phyloP scores from a whole-genome alignment of 1,284 basidiomycete species.

The Irpex rosettiformis region DNA sequence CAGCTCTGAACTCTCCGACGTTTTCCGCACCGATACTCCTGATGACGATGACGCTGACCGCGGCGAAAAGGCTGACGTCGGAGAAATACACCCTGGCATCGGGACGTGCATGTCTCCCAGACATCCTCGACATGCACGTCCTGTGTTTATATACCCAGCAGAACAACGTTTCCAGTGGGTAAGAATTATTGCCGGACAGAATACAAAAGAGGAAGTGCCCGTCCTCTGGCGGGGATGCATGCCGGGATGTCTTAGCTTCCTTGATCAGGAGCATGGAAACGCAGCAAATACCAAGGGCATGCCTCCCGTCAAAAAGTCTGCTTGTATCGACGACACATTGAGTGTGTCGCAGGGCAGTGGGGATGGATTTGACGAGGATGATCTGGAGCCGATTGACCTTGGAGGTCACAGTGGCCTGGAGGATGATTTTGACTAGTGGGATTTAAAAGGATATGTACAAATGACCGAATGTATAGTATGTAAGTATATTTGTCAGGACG shows the following conservation, averaged over 20 bases:
- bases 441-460: too few species aligned
- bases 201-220: constrained; percentile 54
- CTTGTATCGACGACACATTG: not conserved
- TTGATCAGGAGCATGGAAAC: constrained; percentile 24
- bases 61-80: too few species aligned
- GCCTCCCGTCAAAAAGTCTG: not conserved
- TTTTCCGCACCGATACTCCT: not conserved
- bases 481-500: not conserved
- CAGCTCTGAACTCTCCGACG: not conserved
- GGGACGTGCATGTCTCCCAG: constrained; percentile 51
- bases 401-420: not conserved
- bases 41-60: constrained; percentile 6
- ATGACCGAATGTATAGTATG: not conserved
- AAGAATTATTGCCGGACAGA: constrained; percentile 45
- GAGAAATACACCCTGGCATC: constrained; percentile 22
- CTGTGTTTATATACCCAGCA: constrained; percentile 51
- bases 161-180: constrained; percentile 71
- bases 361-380: not conserved
- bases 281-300: not conserved
- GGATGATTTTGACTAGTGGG: constrained; percentile 4
- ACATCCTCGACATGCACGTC: constrained; percentile 32
- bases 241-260: constrained; percentile 56
- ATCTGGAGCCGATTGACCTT: not conserved
- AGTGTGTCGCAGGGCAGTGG: too few species aligned
- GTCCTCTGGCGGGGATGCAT: constrained; percentile 67